Conservation (phyloP, 345 rosid genomes). For the Melaleuca quinquenervia region DNA sequence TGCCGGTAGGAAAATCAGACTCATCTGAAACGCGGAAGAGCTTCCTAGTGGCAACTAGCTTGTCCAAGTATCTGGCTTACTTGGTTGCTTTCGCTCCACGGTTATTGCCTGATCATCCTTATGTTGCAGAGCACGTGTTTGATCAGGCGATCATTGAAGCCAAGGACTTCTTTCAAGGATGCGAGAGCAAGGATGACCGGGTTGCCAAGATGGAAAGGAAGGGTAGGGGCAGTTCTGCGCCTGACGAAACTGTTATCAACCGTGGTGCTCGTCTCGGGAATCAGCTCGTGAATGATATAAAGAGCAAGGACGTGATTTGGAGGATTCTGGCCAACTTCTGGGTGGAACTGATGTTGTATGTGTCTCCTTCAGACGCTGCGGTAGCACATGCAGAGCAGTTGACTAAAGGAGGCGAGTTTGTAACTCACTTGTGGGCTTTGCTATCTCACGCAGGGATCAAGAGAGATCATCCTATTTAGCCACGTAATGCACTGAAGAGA, state of each 20-base stretch:
- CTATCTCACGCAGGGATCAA: background rate
- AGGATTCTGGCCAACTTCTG: background rate
- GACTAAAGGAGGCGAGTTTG: background rate
- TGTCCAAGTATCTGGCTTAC: background rate
- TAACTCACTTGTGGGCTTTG: background rate
- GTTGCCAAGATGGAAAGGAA: background rate
- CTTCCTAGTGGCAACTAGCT: background rate
- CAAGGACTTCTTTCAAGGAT: background rate
- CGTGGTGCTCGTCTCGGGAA: background rate
- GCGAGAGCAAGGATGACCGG: background rate
- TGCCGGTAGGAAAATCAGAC: background rate
- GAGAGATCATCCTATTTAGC: background rate
- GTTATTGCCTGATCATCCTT: background rate
- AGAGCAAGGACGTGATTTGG: background rate
- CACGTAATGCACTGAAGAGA: no score
- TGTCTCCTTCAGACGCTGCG: background rate
- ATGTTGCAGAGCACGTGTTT: background rate
- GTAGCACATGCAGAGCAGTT: background rate
- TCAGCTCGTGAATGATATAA: background rate
- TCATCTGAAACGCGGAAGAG: fast-evolving
- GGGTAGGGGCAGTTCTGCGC: fast-evolving
- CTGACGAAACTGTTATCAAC: background rate
- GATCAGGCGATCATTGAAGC: background rate
- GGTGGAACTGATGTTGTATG: background rate
- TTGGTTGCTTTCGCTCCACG: background rate